Evolutionary conservation across 2,329 filamentous ascomycete genomes (phyloP), one percentile per base, ranked within the genome.

Genomic region (Sarocladiaceae sp.): DNA sequence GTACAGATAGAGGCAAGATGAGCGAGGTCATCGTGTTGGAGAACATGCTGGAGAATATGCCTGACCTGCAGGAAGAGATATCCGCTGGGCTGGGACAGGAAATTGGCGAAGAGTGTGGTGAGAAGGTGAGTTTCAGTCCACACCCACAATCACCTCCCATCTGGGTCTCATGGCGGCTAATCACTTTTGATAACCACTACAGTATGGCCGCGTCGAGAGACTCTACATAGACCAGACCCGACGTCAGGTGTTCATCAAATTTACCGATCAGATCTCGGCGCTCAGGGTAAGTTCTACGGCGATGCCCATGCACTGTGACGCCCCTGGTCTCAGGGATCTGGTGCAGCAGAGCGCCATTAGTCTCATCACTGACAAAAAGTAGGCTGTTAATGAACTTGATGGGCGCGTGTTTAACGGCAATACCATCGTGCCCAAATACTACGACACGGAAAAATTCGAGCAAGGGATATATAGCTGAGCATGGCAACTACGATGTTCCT

Each of bases 81-180:
- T 78, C 82, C 47, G 74, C 76, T 12, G 80, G 80, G 0, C 68
- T 98, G 42, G 83, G 91, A 53, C 91, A 97, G 66, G 90, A 96
- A 61, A 96, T 98, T 63, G 93, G 93, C 6, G 88, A 96, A 57
- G 88, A 95, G 59, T 96, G 94, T 63, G 83, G 82, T 41, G 80
- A 88, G 51, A 89, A 90, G 73, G 78, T 83, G 48, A 46, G 50
- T 18, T 4, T 20, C 15, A n/a, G n/a, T n/a, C n/a, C n/a, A n/a
- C n/a, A n/a, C n/a, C n/a, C n/a, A n/a, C n/a, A n/a, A n/a, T n/a
- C n/a, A n/a, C n/a, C n/a, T n/a, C n/a, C n/a, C n/a, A n/a, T n/a
- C n/a, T n/a, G n/a, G n/a, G n/a, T n/a, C n/a, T n/a, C n/a, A n/a
- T n/a, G n/a, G n/a, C n/a, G n/a, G n/a, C n/a, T n/a, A n/a, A n/a